phyloP scores from a whole-genome alignment of 139 green algal genomes.

The Edaphochlamys debaryana region DNA sequence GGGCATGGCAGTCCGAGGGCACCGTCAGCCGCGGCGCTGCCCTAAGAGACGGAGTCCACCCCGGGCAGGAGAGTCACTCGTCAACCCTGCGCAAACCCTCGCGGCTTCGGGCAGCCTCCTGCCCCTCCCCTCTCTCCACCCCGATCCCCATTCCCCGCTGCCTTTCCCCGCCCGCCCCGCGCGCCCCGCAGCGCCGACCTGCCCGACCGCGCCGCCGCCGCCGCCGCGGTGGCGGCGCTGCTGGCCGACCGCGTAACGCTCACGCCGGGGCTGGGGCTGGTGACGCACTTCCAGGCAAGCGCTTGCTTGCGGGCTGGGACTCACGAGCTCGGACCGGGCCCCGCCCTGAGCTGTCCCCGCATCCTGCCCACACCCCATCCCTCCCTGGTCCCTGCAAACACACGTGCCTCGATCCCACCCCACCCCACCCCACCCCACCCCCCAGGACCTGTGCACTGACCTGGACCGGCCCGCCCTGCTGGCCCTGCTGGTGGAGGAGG shows the following conservation, averaged over 20 bases:
- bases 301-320: conserved; percentile 7
- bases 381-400: neutral
- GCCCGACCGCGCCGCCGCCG: conserved; percentile 3
- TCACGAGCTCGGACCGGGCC: too few relatives aligned
- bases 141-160: too few relatives aligned
- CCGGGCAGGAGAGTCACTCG: too few relatives aligned
- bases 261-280: conserved; percentile 53
- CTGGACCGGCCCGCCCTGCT: conserved; percentile 50
- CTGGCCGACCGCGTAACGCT: conserved; percentile 32
- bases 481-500: conserved; percentile 53
- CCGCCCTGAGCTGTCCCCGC: neutral
- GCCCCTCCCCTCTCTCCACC: too few relatives aligned
- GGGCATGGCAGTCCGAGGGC: too few relatives aligned
- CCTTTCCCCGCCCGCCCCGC: neutral
- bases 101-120: too few relatives aligned
- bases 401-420: too few relatives aligned
- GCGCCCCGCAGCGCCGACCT: conserved; percentile 33
- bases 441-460: conserved; percentile 42
- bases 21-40: too few relatives aligned
- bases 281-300: conserved; percentile 53
- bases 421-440: too few relatives aligned
- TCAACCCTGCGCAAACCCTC: too few relatives aligned
- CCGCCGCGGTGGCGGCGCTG: conserved; percentile 29
- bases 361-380: neutral
- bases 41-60: too few relatives aligned